These are phyloP conservation scores for Apiospora saccharicola DNA, from an alignment of 2,329 filamentous ascomycete genomes.

Conservation along the genomic window DNA sequence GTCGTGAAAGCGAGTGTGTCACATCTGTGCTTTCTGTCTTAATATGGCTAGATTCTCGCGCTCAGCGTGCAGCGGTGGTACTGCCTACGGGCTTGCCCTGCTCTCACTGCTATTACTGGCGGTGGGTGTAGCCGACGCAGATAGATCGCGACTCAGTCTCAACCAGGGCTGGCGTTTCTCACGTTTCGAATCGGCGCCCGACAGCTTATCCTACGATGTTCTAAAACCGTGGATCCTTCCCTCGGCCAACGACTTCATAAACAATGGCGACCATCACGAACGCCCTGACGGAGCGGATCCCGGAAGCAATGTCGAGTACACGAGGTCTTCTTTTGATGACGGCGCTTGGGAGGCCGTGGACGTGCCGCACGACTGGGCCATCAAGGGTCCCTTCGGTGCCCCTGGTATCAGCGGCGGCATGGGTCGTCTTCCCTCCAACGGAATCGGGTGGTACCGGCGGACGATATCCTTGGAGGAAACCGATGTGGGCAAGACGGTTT, in stretches of 20 bases:
- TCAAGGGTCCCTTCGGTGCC: conserved; percentile 48
- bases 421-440: conserved; percentile 57
- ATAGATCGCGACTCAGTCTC: conserved; percentile 44
- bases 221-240: conserved; percentile 46
- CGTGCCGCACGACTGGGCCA: conserved; percentile 54
- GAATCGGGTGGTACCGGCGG: conserved; percentile 59
- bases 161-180: conserved; percentile 45
- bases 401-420: conserved; percentile 46
- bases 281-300: conserved; percentile 38
- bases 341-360: conserved; percentile 47
- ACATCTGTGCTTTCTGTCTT: not conserved
- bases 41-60: conserved; percentile 3
- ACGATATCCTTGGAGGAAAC: conserved; percentile 39
- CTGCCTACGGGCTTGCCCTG: not conserved
- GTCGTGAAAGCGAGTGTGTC: not conserved
- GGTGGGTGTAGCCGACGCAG: not conserved
- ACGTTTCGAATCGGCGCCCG: conserved; percentile 44
- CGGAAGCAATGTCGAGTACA: conserved; percentile 37
- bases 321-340: conserved; percentile 39
- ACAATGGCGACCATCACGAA: conserved; percentile 35
- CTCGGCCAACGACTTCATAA: conserved; percentile 41
- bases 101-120: conserved; percentile 1
- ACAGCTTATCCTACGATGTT: conserved; percentile 42
- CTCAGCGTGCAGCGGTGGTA: not conserved
- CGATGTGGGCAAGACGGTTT: conserved; percentile 34